phyloP scores from a whole-genome alignment of 345 rosid genomes.

The Rhodomyrtus tomentosa region DNA sequence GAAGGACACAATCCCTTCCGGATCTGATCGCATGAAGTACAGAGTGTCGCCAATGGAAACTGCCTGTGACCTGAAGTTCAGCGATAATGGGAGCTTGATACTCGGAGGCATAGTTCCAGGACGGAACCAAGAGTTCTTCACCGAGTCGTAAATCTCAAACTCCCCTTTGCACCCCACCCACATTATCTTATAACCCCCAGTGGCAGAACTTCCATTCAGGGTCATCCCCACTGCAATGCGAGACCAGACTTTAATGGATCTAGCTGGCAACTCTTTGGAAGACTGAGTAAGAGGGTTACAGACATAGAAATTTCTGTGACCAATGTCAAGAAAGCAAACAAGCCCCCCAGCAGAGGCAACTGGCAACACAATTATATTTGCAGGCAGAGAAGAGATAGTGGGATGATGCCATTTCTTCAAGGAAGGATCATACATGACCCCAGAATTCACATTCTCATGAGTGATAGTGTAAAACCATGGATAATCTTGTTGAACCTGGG shows the following conservation, averaged over 20 bases:
- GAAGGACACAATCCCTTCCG: conserved; percentile 84
- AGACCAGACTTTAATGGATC: conserved; percentile 88
- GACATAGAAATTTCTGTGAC: conserved; percentile 77
- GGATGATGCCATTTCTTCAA: conserved; percentile 85
- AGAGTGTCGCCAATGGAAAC: conserved; percentile 50
- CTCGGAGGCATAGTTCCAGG: conserved; percentile 64
- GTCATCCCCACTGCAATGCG: conserved; percentile 93
- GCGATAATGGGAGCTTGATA: conserved; percentile 67
- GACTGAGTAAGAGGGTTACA: conserved; percentile 87
- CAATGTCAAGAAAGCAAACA: conserved; percentile 90
- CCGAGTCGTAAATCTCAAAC: conserved; percentile 81
- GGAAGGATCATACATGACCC: conserved; percentile 85
- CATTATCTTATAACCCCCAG: conserved; percentile 63
- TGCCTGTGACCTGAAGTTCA: conserved; percentile 88
- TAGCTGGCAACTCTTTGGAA: conserved; percentile 73
- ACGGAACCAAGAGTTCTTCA: conserved; percentile 57
- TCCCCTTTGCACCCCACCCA: conserved; percentile 97
- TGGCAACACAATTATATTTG: conserved; percentile 63
- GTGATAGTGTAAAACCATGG: conserved; percentile 96
- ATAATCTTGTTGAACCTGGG: conserved; percentile 34
- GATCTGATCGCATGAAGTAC: conserved; percentile 88
- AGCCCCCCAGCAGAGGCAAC: conserved; percentile 97
- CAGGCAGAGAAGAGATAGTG: conserved; percentile 48
- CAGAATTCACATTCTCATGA: conserved; percentile 73
- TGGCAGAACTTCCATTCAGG: conserved; percentile 38